These are phyloP conservation scores for Dendrobium huoshanense DNA, from an alignment of 106 monocot genomes.

Conservation along the genomic window DNA sequence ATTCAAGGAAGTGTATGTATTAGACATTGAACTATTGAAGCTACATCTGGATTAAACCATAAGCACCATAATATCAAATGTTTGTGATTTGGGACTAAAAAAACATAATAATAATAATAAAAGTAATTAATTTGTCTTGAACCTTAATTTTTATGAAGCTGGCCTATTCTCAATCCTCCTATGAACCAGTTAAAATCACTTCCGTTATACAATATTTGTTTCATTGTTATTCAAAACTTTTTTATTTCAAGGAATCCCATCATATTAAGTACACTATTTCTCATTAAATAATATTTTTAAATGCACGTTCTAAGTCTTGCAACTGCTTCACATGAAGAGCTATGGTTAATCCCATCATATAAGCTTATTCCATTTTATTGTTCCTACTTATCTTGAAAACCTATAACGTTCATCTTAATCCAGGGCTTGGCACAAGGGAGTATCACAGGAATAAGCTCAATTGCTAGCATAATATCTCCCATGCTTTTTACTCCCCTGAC, in stretches of 20 bases:
- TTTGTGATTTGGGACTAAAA: background rate
- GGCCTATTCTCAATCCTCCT: background rate
- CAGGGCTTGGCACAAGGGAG: conserved; percentile 99
- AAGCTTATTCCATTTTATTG: background rate
- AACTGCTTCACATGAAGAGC: background rate
- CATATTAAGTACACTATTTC: background rate
- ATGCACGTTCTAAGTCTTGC: background rate
- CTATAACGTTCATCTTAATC: background rate
- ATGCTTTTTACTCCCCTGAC: conserved; percentile 75
- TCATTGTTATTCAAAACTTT: background rate
- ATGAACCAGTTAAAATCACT: background rate
- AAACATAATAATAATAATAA: background rate
- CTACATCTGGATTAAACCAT: background rate
- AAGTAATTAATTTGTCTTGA: background rate
- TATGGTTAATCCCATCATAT: background rate
- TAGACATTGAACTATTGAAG: background rate
- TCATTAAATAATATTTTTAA: background rate
- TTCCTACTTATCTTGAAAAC: background rate
- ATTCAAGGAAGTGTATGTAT: background rate
- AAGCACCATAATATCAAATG: too few species aligned
- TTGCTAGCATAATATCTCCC: conserved; percentile 85
- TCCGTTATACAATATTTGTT: background rate
- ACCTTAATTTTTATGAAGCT: background rate
- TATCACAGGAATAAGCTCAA: conserved; percentile 72
- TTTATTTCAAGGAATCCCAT: background rate